Evolutionary conservation across 176 grass and related monocot genomes (phyloP).

Genomic region (Musa acuminata): DNA sequence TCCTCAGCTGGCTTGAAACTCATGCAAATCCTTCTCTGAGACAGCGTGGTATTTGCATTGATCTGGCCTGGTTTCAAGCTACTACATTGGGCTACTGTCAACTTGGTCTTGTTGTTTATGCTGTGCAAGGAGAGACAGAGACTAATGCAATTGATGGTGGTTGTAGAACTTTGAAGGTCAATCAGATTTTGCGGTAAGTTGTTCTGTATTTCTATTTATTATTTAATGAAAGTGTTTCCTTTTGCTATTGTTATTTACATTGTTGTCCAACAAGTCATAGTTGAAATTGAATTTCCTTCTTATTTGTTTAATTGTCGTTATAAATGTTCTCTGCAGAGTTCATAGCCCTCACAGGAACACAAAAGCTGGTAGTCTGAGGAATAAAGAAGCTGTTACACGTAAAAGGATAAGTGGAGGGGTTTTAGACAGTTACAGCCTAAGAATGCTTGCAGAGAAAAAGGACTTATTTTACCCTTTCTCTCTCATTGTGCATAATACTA

Average conservation of each 20-base stretch:
- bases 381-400: conserved; percentile 43
- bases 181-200: conserved; percentile 55
- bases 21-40: conserved; percentile 75
- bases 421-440: conserved; percentile 60
- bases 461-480: conserved; percentile 89
- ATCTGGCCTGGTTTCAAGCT: conserved; percentile 94
- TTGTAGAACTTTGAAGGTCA: conserved; percentile 40
- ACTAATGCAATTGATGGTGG: conserved; percentile 39
- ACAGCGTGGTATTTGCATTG: conserved; percentile 43
- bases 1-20: conserved; percentile 83
- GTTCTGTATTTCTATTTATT: conserved; percentile 15
- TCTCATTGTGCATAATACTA: conserved; percentile 91
- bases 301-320: conserved; percentile 13
- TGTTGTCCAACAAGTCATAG: neutral
- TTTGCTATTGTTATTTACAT: neutral
- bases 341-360: conserved; percentile 34
- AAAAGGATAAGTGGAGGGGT: conserved; percentile 82
- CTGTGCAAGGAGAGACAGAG: conserved; percentile 52
- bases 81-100: conserved; percentile 85
- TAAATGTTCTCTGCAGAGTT: conserved; percentile 36
- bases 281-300: neutral
- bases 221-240: conserved; percentile 3
- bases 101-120: conserved; percentile 89
- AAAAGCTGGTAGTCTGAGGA: conserved; percentile 37
- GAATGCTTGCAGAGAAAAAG: conserved; percentile 72